These are phyloP conservation scores for Sclerospora graminicola DNA, from an alignment of 352 stramenopile species.

Conservation along the genomic window DNA sequence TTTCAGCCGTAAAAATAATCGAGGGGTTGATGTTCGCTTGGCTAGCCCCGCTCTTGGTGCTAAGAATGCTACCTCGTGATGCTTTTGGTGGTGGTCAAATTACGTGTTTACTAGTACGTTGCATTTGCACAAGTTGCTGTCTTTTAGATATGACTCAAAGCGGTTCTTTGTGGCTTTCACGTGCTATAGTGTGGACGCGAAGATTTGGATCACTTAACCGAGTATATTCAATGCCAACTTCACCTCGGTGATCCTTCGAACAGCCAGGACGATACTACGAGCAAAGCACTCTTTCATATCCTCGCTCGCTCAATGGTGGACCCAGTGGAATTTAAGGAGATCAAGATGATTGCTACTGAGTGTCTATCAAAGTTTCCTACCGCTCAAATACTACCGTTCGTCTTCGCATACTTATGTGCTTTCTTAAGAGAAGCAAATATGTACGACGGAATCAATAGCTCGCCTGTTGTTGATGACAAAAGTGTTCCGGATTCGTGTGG, in stretches of 20 bases:
- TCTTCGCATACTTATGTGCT: conserved; percentile 26
- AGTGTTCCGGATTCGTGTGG: conserved; percentile 23
- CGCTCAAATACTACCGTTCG: conserved; percentile 25
- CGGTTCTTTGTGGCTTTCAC: conserved; percentile 2
- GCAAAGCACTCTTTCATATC: conserved; percentile 26
- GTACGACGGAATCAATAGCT: neutral
- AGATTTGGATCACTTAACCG: conserved; percentile 24
- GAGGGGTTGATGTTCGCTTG: conserved; percentile 51
- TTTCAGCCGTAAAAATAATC: conserved; percentile 16
- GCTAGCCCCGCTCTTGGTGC: conserved; percentile 43
- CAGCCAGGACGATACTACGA: neutral
- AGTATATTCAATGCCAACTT: conserved; percentile 14
- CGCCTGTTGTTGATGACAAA: conserved; percentile 8
- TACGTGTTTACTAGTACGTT: conserved; percentile 16
- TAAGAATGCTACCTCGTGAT: conserved; percentile 42
- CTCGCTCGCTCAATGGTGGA: conserved; percentile 34
- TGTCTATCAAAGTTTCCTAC: conserved; percentile 36
- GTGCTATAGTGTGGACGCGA: conserved; percentile 17
- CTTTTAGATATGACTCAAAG: neutral
- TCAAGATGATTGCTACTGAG: conserved; percentile 62
- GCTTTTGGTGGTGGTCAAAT: conserved; percentile 6
- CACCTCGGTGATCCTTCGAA: neutral
- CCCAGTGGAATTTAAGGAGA: conserved; percentile 67
- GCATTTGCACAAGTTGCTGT: neutral
- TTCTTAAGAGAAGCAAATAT: conserved; percentile 29